Evolutionary conservation across 352 stramenopile genomes (phyloP), one percentile per base, ranked within the genome.

Genomic region (Phytophthora syringae): DNA sequence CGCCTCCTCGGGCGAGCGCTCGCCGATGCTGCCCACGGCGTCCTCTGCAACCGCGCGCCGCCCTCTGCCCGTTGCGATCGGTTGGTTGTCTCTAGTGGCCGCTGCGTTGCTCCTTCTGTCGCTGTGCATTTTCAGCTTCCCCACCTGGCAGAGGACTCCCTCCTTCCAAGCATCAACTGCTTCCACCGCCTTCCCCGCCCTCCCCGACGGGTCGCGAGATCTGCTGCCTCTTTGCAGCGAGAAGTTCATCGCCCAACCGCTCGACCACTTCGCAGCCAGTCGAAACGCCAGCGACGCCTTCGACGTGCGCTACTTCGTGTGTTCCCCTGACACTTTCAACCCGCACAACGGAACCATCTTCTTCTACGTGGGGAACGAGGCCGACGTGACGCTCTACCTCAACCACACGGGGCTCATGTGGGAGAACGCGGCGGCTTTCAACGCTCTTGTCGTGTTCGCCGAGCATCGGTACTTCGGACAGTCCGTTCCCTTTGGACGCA

Each of bases 381-480:
- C 67, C n/a, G 78, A 88, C 42, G 78, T 88, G 49, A 76, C 76
- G 48, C 67, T 86, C 11, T 92, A 89, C 54, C 63, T 89, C 7
- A 89, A 88, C 67, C 72, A 85, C 66, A 90, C 80, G 36, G 83
- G 82, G 5, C 64, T 94, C 63, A 89, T 92, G 71, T 89, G 84
- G 79, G 78, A 91, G 54, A 85, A 91, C 59, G 82, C 81, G 7
- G 69, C 65, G 18, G 77, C 74, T 25, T 93, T 89, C 43, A 74
- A 77, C 34, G 86, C 81, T 18, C 42, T 93, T 2, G 25, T 94
- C 10, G 80, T 94, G 42, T 93, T 94, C 58, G 84, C 78, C 0
- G 84, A 94, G 62, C 83, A 91, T 52, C 80, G 86, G 0, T 94
- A 91, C 72, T 93, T 93, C 60, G 84, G 84, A 57, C 77, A 88